Percentiles rank a stretch among this genome's conserved stretches.
These are phyloP conservation scores for Urostyla sp. DNA, from an alignment of 73 alveolate genomes.

Conservation along the genomic window DNA sequence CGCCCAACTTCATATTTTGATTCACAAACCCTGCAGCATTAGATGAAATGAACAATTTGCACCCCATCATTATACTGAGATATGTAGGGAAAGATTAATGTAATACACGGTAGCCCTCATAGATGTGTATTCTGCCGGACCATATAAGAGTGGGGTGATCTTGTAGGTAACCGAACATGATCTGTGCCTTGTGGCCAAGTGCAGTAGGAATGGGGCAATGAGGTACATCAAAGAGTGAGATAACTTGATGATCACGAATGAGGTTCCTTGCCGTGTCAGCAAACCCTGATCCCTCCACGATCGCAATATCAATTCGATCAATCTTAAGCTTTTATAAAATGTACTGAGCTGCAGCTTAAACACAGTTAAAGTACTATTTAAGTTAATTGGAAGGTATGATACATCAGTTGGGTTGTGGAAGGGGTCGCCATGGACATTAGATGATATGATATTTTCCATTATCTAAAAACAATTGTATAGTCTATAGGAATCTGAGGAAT, in stretches of 20 bases:
- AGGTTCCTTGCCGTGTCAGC: background rate
- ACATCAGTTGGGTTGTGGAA: slow-evolving; percentile 8
- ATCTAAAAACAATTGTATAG: no score
- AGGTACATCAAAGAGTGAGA: background rate
- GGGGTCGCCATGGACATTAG: slow-evolving; percentile 46
- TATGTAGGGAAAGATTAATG: slow-evolving; percentile 23
- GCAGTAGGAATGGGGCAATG: background rate
- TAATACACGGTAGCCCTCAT: slow-evolving; percentile 47
- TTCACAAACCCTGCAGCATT: slow-evolving; percentile 40
- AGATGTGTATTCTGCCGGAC: slow-evolving; percentile 40
- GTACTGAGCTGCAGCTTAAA: background rate
- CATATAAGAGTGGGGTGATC: background rate
- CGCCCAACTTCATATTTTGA: slow-evolving; percentile 23
- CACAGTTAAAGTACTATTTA: background rate
- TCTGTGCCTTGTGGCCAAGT: background rate
- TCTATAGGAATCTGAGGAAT: no score
- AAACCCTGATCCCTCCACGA: background rate
- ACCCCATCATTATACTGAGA: slow-evolving; percentile 34
- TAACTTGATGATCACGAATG: background rate
- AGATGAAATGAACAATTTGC: slow-evolving; percentile 25
- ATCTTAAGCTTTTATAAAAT: background rate
- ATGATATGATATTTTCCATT: slow-evolving; percentile 43
- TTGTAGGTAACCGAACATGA: background rate
- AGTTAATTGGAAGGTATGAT: background rate
- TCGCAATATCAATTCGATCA: background rate